phyloP scores from a whole-genome alignment of 2,329 filamentous ascomycete genomes.

The Hypoxylon sp. region DNA sequence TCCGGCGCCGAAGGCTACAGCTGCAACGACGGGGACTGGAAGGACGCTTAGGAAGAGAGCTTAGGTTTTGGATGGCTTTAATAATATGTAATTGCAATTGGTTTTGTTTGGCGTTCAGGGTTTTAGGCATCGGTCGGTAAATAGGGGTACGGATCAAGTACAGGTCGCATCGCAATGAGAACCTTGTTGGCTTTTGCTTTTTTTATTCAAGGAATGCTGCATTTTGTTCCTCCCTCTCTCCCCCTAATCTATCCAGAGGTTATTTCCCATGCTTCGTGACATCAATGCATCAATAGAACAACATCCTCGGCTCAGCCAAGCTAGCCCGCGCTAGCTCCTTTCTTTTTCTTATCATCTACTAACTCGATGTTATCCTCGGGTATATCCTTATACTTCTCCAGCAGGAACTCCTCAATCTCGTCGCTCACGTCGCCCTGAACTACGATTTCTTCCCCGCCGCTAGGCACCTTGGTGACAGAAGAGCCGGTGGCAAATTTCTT shows the following conservation, averaged over 20 bases:
- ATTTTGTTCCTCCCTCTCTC: slow-evolving; percentile 2
- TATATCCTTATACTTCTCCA: slow-evolving; percentile 90
- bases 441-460: slow-evolving; percentile 94
- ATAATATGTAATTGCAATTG: slow-evolving; percentile 37
- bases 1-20: slow-evolving; percentile 60
- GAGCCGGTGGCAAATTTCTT: slow-evolving; percentile 98
- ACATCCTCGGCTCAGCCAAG: slow-evolving; percentile 2
- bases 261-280: slow-evolving; percentile 21
- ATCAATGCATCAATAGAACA: slow-evolving; percentile 1
- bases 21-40: slow-evolving; percentile 60
- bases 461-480: slow-evolving; percentile 89
- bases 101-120: slow-evolving; percentile 43
- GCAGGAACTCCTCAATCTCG: slow-evolving; percentile 91
- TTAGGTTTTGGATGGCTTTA: slow-evolving; percentile 48
- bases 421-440: slow-evolving; percentile 97
- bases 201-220: slow-evolving; percentile 28
- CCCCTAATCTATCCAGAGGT: slow-evolving; percentile 10
- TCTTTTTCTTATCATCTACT: slow-evolving; percentile 96
- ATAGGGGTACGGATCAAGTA: slow-evolving; percentile 28
- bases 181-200: slow-evolving; percentile 36
- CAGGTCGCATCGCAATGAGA: slow-evolving; percentile 41
- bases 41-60: slow-evolving; percentile 71
- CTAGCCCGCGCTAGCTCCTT: slow-evolving; percentile 42
- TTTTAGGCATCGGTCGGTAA: slow-evolving; percentile 8
- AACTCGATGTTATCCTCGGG: slow-evolving; percentile 96